Evolutionary conservation across 1,284 basidiomycete species (phyloP).

Genomic region (Flammula alnicola): DNA sequence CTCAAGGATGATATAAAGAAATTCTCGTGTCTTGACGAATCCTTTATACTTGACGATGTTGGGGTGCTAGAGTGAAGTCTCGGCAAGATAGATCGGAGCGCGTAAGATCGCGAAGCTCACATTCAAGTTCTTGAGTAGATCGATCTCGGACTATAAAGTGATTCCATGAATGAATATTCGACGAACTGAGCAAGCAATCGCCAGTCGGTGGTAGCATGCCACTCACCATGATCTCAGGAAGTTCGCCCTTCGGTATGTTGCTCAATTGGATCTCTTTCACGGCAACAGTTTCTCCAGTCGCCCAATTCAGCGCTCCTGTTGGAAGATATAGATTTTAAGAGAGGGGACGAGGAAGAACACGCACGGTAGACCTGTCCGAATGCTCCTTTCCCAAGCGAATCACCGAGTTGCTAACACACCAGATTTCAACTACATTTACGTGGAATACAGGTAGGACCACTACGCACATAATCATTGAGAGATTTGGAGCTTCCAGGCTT

Average conservation of each 20-base stretch:
- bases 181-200: not conserved
- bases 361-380: slow-evolving; percentile 94
- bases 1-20: slow-evolving; percentile 96
- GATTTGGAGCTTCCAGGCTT: slow-evolving; percentile 50
- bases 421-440: not conserved
- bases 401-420: slow-evolving; percentile 83
- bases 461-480: slow-evolving; percentile 64
- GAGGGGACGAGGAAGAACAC: slow-evolving; percentile 32
- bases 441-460: not conserved
- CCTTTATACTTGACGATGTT: slow-evolving; percentile 99
- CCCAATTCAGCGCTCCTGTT: slow-evolving; percentile 91
- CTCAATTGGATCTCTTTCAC: slow-evolving; percentile 94
- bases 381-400: slow-evolving; percentile 92
- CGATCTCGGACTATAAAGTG: slow-evolving; percentile 84
- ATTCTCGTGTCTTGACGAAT: slow-evolving; percentile 93
- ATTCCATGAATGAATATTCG: slow-evolving; percentile 15
- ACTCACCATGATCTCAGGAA: slow-evolving; percentile 96
- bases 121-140: slow-evolving; percentile 95
- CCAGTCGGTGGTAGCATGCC: slow-evolving; percentile 14
- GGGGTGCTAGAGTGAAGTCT: slow-evolving; percentile 57
- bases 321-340: slow-evolving; percentile 1
- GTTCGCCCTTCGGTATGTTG: slow-evolving; percentile 91
- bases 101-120: slow-evolving; percentile 46
- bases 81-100: slow-evolving; percentile 1
- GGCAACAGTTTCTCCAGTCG: slow-evolving; percentile 94